phyloP scores from a whole-genome alignment of 495 filamentous ascomycete genomes.

The Aspergillus nanangensis region DNA sequence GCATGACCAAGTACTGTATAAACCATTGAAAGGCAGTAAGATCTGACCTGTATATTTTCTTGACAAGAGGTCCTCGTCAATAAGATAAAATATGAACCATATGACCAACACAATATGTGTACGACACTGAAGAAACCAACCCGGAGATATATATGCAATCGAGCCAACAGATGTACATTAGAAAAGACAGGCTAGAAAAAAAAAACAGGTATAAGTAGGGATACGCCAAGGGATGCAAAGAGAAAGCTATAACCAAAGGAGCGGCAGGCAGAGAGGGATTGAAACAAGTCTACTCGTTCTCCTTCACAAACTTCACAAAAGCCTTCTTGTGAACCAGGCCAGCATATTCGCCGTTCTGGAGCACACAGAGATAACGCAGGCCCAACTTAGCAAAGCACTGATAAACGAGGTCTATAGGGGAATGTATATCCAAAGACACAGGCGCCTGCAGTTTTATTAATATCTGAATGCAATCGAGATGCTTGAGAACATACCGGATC shows the following conservation, averaged over 20 bases:
- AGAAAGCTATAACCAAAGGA: not conserved
- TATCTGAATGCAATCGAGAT: not conserved
- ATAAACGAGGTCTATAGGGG: conserved; percentile 92
- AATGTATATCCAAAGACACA: conserved; percentile 80
- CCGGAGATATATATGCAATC: too few species aligned
- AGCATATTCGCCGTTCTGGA: conserved; percentile 77
- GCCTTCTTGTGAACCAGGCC: conserved; percentile 96
- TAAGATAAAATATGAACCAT: too few species aligned
- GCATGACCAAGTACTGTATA: too few species aligned
- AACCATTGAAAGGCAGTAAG: too few species aligned
- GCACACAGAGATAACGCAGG: conserved; percentile 85
- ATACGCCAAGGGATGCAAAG: not conserved
- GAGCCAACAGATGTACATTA: not conserved
- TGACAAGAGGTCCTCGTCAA: too few species aligned
- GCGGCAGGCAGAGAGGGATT: too few species aligned
- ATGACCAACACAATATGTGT: too few species aligned
- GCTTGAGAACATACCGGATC: conserved; percentile 59
- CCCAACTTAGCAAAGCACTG: conserved; percentile 96
- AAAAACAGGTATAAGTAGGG: not conserved
- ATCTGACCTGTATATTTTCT: too few species aligned
- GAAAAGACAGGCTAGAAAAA: not conserved
- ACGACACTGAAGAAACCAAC: too few species aligned
- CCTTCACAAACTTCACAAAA: conserved; percentile 91
- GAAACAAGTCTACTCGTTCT: conserved; percentile 65
- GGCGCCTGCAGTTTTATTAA: conserved; percentile 54